phyloP scores from a whole-genome alignment of 495 filamentous ascomycete species.

The Daldinia childiae region DNA sequence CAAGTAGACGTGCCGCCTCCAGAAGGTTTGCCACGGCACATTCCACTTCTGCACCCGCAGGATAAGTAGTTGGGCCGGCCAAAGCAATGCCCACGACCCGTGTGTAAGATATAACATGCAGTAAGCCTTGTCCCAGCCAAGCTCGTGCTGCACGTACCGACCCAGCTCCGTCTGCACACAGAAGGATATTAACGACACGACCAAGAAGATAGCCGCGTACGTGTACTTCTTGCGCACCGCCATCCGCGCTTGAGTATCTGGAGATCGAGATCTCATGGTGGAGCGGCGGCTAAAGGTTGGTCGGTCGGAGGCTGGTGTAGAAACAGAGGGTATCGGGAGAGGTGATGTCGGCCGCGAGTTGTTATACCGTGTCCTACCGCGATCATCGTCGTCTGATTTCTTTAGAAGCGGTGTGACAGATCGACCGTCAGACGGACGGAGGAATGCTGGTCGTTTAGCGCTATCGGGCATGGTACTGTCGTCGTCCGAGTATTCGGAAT shows the following conservation, averaged over 20 bases:
- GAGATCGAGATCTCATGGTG: constrained; percentile 69
- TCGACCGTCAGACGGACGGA: constrained; percentile 61
- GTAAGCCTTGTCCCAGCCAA: constrained; percentile 95
- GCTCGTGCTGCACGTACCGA: constrained; percentile 86
- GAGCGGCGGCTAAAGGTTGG: constrained; percentile 57
- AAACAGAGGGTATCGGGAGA: constrained; percentile 31
- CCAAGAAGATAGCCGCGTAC: constrained; percentile 82
- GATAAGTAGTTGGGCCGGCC: constrained; percentile 83
- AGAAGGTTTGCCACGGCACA: constrained; percentile 85
- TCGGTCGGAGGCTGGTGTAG: constrained; percentile 34
- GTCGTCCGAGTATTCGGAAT: constrained; percentile 36
- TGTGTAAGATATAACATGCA: constrained; percentile 99
- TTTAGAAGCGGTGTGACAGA: constrained; percentile 64
- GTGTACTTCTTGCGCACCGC: constrained; percentile 83
- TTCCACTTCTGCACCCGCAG: constrained; percentile 76
- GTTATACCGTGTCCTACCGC: constrained; percentile 56
- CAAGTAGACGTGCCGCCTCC: constrained; percentile 78
- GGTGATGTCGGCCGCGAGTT: constrained; percentile 49
- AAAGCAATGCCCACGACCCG: constrained; percentile 89
- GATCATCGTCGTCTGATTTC: constrained; percentile 59
- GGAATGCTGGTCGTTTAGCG: constrained; percentile 51
- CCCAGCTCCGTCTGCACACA: constrained; percentile 92
- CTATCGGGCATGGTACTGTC: constrained; percentile 45
- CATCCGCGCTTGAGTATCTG: constrained; percentile 61
- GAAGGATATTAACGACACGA: constrained; percentile 83